Conservation (phyloP, 2,329 filamentous ascomycete genomes). For the Penicillium palitans region DNA sequence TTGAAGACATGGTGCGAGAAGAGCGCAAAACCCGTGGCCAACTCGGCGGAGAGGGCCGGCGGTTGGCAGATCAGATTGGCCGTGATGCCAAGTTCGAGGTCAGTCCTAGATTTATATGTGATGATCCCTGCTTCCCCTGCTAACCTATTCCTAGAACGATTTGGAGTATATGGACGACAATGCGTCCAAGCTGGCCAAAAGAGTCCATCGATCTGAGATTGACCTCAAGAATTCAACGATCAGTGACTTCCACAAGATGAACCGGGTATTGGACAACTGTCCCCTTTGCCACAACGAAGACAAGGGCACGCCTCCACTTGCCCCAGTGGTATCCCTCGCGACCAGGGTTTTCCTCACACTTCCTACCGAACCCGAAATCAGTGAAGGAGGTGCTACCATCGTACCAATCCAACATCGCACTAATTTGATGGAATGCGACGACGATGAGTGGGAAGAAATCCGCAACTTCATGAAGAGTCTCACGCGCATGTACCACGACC, state of each 20-base stretch:
- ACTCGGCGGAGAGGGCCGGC: slow-evolving; percentile 73
- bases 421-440: slow-evolving; percentile 95
- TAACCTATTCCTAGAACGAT: slow-evolving; percentile 57
- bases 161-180: slow-evolving; percentile 98
- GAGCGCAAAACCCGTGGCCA: slow-evolving; percentile 81
- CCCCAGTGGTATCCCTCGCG: slow-evolving; percentile 80
- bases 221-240: slow-evolving; percentile 87
- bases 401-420: slow-evolving; percentile 82
- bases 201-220: slow-evolving; percentile 82
- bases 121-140: not conserved
- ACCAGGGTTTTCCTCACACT: slow-evolving; percentile 87
- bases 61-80: slow-evolving; percentile 87
- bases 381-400: slow-evolving; percentile 79
- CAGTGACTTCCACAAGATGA: slow-evolving; percentile 84
- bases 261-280: slow-evolving; percentile 80
- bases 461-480: slow-evolving; percentile 99
- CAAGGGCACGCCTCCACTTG: slow-evolving; percentile 70
- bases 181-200: slow-evolving; percentile 80
- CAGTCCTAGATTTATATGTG: slow-evolving; percentile 25
- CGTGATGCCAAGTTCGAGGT: slow-evolving; percentile 85
- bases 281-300: slow-evolving; percentile 93
- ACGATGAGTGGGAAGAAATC: slow-evolving; percentile 99
- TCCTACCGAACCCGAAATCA: slow-evolving; percentile 84
- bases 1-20: slow-evolving; percentile 96
- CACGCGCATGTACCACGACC: slow-evolving; percentile 90